Evolutionary conservation across 495 filamentous ascomycete genomes (phyloP).

Genomic region (Aspergillus leporis): DNA sequence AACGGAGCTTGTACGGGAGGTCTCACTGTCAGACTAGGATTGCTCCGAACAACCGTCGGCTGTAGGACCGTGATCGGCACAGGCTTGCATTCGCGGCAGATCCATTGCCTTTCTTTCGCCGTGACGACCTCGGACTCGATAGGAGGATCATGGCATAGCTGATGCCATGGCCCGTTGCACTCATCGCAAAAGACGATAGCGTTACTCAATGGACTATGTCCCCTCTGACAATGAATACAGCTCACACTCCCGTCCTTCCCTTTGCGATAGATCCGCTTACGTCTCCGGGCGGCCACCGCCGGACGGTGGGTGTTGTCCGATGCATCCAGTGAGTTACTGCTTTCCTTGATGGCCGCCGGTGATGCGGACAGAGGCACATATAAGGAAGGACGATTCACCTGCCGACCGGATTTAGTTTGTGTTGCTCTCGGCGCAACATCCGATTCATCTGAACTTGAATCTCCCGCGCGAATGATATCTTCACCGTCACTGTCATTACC

Average conservation of each 20-base stretch:
- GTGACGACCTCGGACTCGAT: constrained; percentile 70
- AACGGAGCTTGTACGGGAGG: constrained; percentile 14
- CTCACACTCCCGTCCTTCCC: constrained; percentile 46
- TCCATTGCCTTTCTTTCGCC: constrained; percentile 72
- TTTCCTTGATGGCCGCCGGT: constrained; percentile 21
- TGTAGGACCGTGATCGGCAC: constrained; percentile 29
- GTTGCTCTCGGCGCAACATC: constrained; percentile 57
- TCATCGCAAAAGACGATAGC: constrained; percentile 94
- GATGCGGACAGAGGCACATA: constrained; percentile 62
- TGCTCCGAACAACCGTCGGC: constrained; percentile 24
- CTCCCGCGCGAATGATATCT: constrained; percentile 45
- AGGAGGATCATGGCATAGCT: constrained; percentile 82
- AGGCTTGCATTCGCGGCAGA: constrained; percentile 68
- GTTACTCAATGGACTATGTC: constrained; percentile 73
- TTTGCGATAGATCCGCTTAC: constrained; percentile 45
- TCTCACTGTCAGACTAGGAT: constrained; percentile 23
- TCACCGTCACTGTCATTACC: constrained; percentile 41
- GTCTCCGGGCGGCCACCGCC: constrained; percentile 32
- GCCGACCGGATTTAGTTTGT: constrained; percentile 81
- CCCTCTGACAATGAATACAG: constrained; percentile 78
- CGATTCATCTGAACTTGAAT: constrained; percentile 49
- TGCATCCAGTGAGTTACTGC: constrained; percentile 37
- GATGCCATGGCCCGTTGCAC: constrained; percentile 88
- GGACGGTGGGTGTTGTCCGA: constrained; percentile 36
- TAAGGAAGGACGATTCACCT: constrained; percentile 70